Evolutionary conservation across 2,329 filamentous ascomycete species (phyloP), one percentile per base, ranked within the genome.

Genomic region (Trichoderma atrobrunneum): DNA sequence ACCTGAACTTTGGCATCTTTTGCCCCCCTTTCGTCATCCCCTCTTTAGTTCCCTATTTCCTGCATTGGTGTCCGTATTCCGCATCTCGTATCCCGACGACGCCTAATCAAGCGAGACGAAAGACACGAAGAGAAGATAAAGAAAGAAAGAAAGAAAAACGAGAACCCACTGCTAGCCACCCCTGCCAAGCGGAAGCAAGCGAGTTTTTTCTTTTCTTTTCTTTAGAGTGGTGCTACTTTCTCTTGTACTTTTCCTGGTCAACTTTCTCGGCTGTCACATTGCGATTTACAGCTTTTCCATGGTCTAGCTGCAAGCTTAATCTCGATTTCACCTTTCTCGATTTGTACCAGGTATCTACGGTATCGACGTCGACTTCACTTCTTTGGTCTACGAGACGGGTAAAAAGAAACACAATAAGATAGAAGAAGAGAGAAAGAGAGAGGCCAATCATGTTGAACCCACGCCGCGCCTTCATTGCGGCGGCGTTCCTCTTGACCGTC

Each of bases 391-490:
- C 67, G 39, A 70, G 51, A 21, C 36, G 21, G 11, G 26, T 18
- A 60, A 66, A 54, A 12, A 24, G 36, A 3, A 36, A 36, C 7
- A 64, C 34, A 48, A 30, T 7, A 51, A 34, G 1, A 30, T 24
- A 32, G 8, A 21, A n/a, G 10, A 39, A 18, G 28, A 28, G 34
- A 28, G 34, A 43, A 18, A 63, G 36, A 43, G 16, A 43, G 5
- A 2, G 4, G 69, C 73, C 67, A 70, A 76, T 78, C 72, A 97
- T 97, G 93, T 87, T 95, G 80, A 92, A 92, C 78, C 93, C 93
- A 79, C 89, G 90, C 78, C 91, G 92, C 82, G 92, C 92, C 78
- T 81, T 97, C 74, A 84, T 93, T 76, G 87, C 91, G 70, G 92
- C 93, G 62, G 87, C 88, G 76, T 87, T 91, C 79, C 81, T 94